A percentile compares a stretch with the other conserved stretches of the same genome.
These are phyloP conservation scores for Neodidymelliopsis sp. DNA, from an alignment of 2,329 filamentous ascomycete genomes.

Conservation along the genomic window DNA sequence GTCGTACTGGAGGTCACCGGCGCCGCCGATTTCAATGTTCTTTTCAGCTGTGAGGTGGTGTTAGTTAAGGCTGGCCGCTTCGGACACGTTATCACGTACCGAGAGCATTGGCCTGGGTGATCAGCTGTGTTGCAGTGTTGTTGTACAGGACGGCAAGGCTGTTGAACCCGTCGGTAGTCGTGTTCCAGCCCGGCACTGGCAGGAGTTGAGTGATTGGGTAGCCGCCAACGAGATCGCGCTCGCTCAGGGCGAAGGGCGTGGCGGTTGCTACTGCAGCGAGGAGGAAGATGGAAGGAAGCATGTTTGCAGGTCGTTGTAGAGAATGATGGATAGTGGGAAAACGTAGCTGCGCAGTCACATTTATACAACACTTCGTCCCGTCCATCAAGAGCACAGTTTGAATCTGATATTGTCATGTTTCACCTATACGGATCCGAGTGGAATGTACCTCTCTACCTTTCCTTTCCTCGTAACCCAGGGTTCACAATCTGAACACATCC, in stretches of 20 bases:
- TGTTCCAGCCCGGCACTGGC: slow-evolving; percentile 2
- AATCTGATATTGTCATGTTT: too few relatives aligned
- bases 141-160: neutral
- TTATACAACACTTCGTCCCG: too few relatives aligned
- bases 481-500: too few relatives aligned
- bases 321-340: too few relatives aligned
- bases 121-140: neutral
- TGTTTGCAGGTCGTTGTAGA: too few relatives aligned
- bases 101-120: neutral
- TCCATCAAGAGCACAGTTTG: too few relatives aligned
- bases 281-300: too few relatives aligned
- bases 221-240: neutral
- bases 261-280: neutral
- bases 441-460: too few relatives aligned
- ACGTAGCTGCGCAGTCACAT: too few relatives aligned
- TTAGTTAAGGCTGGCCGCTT: neutral
- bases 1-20: neutral
- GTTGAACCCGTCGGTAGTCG: slow-evolving; percentile 2
- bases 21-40: neutral
- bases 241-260: neutral
- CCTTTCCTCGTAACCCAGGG: too few relatives aligned
- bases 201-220: neutral
- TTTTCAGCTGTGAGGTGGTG: neutral
- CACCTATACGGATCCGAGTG: too few relatives aligned
- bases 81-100: neutral